These are phyloP conservation scores for Aurifilum marmelostoma DNA, from an alignment of 2,329 filamentous ascomycete species.

Conservation along the genomic window DNA sequence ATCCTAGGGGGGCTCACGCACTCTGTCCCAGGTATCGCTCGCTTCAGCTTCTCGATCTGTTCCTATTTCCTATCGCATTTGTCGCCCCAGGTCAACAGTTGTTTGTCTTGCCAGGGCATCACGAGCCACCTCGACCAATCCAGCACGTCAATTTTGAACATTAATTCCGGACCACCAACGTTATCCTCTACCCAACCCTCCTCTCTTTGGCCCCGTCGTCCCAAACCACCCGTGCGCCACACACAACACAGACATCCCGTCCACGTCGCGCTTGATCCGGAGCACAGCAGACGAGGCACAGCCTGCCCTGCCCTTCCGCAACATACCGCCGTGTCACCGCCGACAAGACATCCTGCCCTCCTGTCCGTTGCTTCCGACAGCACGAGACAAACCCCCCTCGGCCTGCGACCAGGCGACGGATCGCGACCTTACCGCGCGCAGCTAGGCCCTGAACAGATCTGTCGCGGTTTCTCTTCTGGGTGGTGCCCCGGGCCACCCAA, in stretches of 20 bases:
- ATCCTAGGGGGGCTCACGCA: slow-evolving; percentile 1
- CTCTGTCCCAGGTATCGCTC: background rate
- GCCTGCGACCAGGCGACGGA: slow-evolving; percentile 5
- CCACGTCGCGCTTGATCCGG: background rate
- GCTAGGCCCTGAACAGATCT: slow-evolving; percentile 24
- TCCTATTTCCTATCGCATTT: slow-evolving; percentile 4
- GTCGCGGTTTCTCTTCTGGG: slow-evolving; percentile 34
- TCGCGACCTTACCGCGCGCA: slow-evolving; percentile 22
- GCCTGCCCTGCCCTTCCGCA: slow-evolving; percentile 10
- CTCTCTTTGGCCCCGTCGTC: slow-evolving; percentile 1
- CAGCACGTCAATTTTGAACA: slow-evolving; percentile 1
- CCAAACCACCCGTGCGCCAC: slow-evolving; percentile 13
- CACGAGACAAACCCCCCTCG: background rate
- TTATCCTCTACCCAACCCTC: background rate
- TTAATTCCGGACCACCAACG: background rate
- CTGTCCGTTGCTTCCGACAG: slow-evolving; percentile 1
- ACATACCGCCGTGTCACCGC: slow-evolving; percentile 16
- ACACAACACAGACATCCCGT: slow-evolving; percentile 7
- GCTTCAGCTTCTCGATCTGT: background rate
- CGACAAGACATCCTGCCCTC: background rate
- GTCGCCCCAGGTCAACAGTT: background rate
- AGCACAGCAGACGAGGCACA: slow-evolving; percentile 14
- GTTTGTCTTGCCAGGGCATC: slow-evolving; percentile 6
- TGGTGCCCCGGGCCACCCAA: slow-evolving; percentile 48
- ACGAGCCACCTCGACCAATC: background rate